Evolutionary conservation across 2,329 filamentous ascomycete species (phyloP).

Genomic region (Westerdykella ornata): DNA sequence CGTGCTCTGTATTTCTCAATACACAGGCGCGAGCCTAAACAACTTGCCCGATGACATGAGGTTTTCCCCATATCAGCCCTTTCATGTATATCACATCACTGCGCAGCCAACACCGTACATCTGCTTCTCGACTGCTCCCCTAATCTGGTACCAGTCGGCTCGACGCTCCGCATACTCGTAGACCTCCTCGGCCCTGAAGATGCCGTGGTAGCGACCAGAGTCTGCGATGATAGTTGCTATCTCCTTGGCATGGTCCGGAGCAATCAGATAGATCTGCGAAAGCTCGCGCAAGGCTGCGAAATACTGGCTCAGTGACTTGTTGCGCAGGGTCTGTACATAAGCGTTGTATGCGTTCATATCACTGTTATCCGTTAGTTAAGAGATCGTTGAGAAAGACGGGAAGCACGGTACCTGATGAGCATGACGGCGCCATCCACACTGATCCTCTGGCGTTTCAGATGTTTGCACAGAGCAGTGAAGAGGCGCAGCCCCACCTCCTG

Average conservation of each 20-base stretch:
- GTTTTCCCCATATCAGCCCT: no score
- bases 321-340: conserved; percentile 74
- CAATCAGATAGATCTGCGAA: conserved; percentile 91
- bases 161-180: conserved; percentile 93
- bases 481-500: conserved; percentile 91
- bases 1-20: no score
- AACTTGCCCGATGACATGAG: no score
- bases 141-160: conserved; percentile 91
- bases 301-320: conserved; percentile 78
- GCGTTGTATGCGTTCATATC: conserved; percentile 93
- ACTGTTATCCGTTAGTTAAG: conserved; percentile 41
- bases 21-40: no score
- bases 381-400: background rate
- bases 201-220: conserved; percentile 77
- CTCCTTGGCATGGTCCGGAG: conserved; percentile 79
- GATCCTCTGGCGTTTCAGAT: conserved; percentile 91
- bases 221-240: conserved; percentile 94
- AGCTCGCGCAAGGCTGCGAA: conserved; percentile 88
- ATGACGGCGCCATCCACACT: conserved; percentile 83
- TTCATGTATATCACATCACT: conserved; percentile 57
- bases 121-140: conserved; percentile 80
- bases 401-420: conserved; percentile 59
- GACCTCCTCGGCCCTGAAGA: conserved; percentile 93
- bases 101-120: conserved; percentile 93
- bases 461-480: conserved; percentile 90